These are phyloP conservation scores for Wallacemonas sp. DNA, from an alignment of 208 protist species.

Conservation along the genomic window DNA sequence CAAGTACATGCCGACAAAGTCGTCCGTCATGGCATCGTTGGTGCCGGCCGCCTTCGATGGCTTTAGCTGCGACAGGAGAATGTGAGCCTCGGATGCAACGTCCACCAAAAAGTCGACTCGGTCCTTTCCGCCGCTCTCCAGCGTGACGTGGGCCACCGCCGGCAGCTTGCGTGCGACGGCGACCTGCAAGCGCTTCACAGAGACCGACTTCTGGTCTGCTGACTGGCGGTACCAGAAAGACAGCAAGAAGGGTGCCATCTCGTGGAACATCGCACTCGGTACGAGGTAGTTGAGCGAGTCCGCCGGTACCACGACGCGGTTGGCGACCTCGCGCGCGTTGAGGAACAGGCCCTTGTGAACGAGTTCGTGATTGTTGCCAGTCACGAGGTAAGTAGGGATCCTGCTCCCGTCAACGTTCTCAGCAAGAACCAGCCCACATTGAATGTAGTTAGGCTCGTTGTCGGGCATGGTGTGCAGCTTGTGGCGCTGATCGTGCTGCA, in stretches of 20 bases:
- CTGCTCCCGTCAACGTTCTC: conserved; percentile 27
- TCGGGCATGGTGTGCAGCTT: conserved; percentile 51
- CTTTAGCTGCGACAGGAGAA: conserved; percentile 68
- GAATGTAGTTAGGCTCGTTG: conserved; percentile 56
- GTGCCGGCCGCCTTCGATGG: conserved; percentile 14
- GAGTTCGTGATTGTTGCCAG: conserved; percentile 73
- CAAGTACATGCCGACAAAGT: conserved; percentile 75
- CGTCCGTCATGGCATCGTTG: conserved; percentile 53
- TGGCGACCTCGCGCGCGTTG: conserved; percentile 61
- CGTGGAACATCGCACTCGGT: conserved; percentile 66
- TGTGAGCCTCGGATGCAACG: conserved; percentile 54
- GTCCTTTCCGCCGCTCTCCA: conserved; percentile 36
- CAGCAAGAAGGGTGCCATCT: conserved; percentile 65
- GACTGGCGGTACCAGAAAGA: conserved; percentile 63
- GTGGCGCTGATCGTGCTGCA: conserved; percentile 74
- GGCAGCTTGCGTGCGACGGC: conserved; percentile 50
- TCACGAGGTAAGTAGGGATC: conserved; percentile 74
- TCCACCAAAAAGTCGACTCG: conserved; percentile 77
- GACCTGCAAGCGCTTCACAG: conserved; percentile 36
- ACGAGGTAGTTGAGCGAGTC: conserved; percentile 72
- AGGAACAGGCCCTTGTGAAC: conserved; percentile 63
- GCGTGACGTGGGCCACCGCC: conserved; percentile 59
- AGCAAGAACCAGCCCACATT: conserved; percentile 58
- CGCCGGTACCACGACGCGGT: conserved; percentile 45
- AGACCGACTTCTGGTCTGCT: conserved; percentile 29